Percentiles rank a stretch among this genome's conserved stretches.
Conservation (phyloP, 2,329 filamentous ascomycete genomes). For the Penicillium sp. region DNA sequence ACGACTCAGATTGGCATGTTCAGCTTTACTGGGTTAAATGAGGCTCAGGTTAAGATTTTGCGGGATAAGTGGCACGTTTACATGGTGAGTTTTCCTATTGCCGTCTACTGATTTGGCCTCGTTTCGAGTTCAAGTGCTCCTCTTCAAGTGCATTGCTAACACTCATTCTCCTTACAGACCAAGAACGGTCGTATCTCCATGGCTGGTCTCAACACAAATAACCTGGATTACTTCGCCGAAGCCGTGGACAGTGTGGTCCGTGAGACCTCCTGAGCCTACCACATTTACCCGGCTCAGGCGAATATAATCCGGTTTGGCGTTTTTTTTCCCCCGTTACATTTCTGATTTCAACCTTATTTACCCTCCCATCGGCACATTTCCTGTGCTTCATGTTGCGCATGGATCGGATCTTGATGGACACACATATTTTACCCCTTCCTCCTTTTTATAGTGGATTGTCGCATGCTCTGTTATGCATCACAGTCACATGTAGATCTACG, state of each 20-base stretch:
- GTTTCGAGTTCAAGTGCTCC: too few species aligned
- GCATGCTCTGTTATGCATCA: not conserved
- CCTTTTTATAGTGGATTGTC: not conserved
- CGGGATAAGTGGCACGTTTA: conserved; percentile 58
- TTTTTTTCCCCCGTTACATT: conserved; percentile 11
- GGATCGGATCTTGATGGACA: not conserved
- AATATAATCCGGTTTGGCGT: conserved; percentile 14
- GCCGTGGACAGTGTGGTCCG: conserved; percentile 83
- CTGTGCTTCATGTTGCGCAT: too few species aligned
- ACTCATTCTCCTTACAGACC: conserved; percentile 57
- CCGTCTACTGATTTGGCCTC: too few species aligned
- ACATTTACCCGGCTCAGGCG: not conserved
- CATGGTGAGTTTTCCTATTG: conserved; percentile 46
- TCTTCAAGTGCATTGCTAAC: not conserved
- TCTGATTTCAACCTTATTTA: not conserved
- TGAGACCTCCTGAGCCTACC: conserved; percentile 39
- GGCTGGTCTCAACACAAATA: conserved; percentile 93
- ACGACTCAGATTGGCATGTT: conserved; percentile 99
- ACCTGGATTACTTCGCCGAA: conserved; percentile 91
- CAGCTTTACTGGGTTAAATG: conserved; percentile 70
- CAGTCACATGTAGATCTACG: conserved; percentile 5
- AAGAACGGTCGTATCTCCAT: conserved; percentile 99
- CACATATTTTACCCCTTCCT: not conserved
- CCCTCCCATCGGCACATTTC: not conserved
- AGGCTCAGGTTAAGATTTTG: conserved; percentile 55